Evolutionary conservation across 768 basidiomycete genomes (phyloP).

Genomic region (Calvatia gigantea): DNA sequence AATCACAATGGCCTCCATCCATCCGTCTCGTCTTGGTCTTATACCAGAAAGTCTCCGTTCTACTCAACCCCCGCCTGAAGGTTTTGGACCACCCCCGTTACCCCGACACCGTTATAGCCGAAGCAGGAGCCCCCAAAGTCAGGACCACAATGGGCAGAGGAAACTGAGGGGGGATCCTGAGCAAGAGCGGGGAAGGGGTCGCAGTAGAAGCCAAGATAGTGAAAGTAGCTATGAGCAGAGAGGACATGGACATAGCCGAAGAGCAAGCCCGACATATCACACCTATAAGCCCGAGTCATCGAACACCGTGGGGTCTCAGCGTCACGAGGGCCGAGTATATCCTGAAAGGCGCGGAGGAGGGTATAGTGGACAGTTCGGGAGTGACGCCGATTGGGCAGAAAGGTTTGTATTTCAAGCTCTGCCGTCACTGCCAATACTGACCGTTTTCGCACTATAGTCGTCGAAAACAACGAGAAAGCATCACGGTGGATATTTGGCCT

Average conservation of each 20-base stretch:
- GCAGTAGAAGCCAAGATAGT: constrained; percentile 21
- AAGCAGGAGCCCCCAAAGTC: constrained; percentile 25
- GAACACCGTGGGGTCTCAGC: constrained; percentile 32
- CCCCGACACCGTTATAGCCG: constrained; percentile 27
- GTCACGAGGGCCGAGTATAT: constrained; percentile 49
- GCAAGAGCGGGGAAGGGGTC: constrained; percentile 12
- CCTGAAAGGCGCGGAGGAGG: constrained; percentile 35
- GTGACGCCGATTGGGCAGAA: constrained; percentile 59
- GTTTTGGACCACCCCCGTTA: constrained; percentile 42
- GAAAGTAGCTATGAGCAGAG: constrained; percentile 18
- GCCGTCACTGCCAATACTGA: not conserved
- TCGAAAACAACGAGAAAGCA: constrained; percentile 52
- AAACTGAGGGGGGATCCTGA: constrained; percentile 23
- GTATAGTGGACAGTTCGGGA: constrained; percentile 16
- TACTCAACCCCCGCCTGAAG: constrained; percentile 19
- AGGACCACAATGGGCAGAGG: constrained; percentile 29
- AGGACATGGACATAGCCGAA: constrained; percentile 18
- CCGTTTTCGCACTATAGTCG: not conserved
- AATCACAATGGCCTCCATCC: constrained; percentile 61
- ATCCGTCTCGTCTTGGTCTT: constrained; percentile 68
- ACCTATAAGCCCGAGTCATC: constrained; percentile 42
- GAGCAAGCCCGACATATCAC: constrained; percentile 57
- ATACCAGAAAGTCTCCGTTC: constrained; percentile 43
- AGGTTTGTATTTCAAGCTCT: constrained; percentile 41
- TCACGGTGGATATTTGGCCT: constrained; percentile 71